Evolutionary conservation across 257 asterid genomes (phyloP).

Genomic region (Solanum pimpinellifolium): DNA sequence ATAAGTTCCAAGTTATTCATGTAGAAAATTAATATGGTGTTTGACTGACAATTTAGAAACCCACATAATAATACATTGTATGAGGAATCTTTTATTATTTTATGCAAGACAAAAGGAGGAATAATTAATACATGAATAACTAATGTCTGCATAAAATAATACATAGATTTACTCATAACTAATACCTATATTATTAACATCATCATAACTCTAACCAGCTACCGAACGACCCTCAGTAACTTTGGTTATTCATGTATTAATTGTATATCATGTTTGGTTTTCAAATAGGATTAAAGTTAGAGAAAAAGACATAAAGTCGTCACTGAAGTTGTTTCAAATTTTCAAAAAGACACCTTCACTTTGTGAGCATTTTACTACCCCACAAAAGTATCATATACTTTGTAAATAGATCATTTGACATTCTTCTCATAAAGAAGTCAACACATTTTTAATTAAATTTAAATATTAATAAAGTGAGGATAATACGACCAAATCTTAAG

Average conservation of each 20-base stretch:
- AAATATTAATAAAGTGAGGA: too few species aligned
- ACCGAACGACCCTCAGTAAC: neutral
- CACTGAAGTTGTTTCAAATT: neutral
- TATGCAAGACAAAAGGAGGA: neutral
- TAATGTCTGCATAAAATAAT: neutral
- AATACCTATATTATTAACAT: too few species aligned
- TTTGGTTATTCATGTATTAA: neutral
- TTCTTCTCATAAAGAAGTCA: too few species aligned
- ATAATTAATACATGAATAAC: too few species aligned
- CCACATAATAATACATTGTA: neutral
- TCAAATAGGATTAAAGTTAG: neutral
- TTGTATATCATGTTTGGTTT: neutral
- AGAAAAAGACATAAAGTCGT: neutral
- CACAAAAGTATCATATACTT: too few species aligned
- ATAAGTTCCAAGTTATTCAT: neutral
- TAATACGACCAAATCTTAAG: too few species aligned
- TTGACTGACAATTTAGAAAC: neutral
- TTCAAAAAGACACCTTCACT: too few species aligned
- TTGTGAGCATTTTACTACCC: too few species aligned
- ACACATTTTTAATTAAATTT: too few species aligned
- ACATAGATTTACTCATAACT: neutral
- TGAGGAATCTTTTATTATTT: too few species aligned
- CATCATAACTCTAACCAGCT: neutral
- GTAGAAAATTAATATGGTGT: neutral
- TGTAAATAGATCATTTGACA: too few species aligned